These are phyloP conservation scores for Luzula sylvatica DNA, from an alignment of 176 grass and related monocot genomes.

Conservation along the genomic window DNA sequence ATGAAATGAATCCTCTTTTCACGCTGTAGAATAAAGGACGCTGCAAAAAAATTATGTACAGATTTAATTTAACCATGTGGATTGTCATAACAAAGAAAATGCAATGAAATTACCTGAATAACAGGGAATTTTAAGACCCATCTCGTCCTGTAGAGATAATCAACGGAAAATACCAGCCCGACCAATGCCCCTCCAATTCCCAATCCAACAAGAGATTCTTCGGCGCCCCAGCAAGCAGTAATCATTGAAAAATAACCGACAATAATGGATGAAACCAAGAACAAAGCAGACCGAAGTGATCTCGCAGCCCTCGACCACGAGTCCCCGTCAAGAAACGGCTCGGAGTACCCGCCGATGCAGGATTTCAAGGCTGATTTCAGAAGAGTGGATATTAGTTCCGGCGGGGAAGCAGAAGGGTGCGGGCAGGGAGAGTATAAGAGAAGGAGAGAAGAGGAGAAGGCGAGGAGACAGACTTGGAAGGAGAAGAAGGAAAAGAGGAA, in stretches of 20 bases:
- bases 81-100: not conserved
- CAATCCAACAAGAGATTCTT: slow-evolving; percentile 10
- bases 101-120: slow-evolving; percentile 23
- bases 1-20: slow-evolving; percentile 62
- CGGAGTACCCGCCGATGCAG: slow-evolving; percentile 26
- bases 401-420: slow-evolving; percentile 9
- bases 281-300: slow-evolving; percentile 15
- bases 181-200: slow-evolving; percentile 30
- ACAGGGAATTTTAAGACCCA: slow-evolving; percentile 41
- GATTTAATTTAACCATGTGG: no score
- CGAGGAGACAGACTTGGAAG: slow-evolving; percentile 18
- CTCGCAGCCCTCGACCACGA: slow-evolving; percentile 8
- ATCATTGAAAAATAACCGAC: slow-evolving; percentile 19
- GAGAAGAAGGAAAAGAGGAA: slow-evolving; percentile 15
- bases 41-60: slow-evolving; percentile 28
- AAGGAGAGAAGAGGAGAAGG: slow-evolving; percentile 16
- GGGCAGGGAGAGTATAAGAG: slow-evolving; percentile 11
- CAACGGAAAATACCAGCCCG: slow-evolving; percentile 25
- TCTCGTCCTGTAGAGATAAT: slow-evolving; percentile 42
- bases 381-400: slow-evolving; percentile 1
- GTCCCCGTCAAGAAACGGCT: not conserved
- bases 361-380: slow-evolving; percentile 11
- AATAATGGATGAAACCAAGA: slow-evolving; percentile 21
- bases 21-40: slow-evolving; percentile 90
- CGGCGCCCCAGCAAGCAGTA: slow-evolving; percentile 16